A percentile compares a stretch with the other conserved stretches of the same genome.
Evolutionary conservation across 768 basidiomycete species (phyloP).

Genomic region (Trametes coccinea): DNA sequence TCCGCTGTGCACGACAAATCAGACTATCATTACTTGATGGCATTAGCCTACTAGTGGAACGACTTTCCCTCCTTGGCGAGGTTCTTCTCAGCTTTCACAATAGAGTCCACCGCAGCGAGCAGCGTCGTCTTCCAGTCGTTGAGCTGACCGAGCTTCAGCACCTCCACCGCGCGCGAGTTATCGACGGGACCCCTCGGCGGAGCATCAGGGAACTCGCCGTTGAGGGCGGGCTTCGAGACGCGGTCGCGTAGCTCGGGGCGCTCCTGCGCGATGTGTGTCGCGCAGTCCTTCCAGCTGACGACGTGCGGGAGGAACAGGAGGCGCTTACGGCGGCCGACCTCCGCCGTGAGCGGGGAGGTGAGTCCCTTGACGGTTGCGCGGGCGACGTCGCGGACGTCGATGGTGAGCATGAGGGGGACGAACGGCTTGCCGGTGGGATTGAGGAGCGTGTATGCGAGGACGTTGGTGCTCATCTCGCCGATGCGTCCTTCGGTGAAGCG

Average conservation of each 20-base stretch:
- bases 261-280: slow-evolving; percentile 3
- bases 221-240: slow-evolving; percentile 1
- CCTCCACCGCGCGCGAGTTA: slow-evolving; percentile 11
- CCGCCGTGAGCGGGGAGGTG: slow-evolving; percentile 3
- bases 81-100: slow-evolving; percentile 20
- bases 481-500: background rate
- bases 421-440: background rate
- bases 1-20: too few relatives aligned
- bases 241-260: slow-evolving; percentile 16
- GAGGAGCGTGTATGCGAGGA: slow-evolving; percentile 2
- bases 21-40: too few relatives aligned
- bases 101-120: slow-evolving; percentile 19
- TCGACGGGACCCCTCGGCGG: slow-evolving; percentile 5
- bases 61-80: slow-evolving; percentile 13
- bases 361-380: slow-evolving; percentile 31
- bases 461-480: slow-evolving; percentile 13
- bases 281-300: slow-evolving; percentile 6
- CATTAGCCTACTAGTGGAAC: background rate
- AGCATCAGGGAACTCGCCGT: slow-evolving; percentile 1
- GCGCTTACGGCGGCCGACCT: slow-evolving; percentile 7
- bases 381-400: slow-evolving; percentile 40
- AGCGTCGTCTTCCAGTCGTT: slow-evolving; percentile 15
- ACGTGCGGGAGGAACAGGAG: slow-evolving; percentile 8
- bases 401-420: background rate
- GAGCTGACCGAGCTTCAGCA: slow-evolving; percentile 17